These are phyloP conservation scores for Cyberlindnera japonica DNA, from an alignment of 805 yeast genomes.

Conservation along the genomic window DNA sequence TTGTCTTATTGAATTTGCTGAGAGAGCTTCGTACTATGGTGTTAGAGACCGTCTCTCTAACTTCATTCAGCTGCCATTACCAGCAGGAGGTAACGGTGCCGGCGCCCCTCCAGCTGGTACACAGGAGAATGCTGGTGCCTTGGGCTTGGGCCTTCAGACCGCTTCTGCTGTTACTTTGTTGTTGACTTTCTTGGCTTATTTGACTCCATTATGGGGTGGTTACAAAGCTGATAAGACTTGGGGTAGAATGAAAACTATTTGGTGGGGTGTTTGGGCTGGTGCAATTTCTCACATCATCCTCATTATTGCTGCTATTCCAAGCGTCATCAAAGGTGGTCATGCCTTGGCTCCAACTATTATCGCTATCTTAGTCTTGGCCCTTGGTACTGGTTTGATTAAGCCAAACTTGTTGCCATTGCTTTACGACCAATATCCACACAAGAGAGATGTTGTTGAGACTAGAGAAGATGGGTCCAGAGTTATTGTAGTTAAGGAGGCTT, in stretches of 20 bases:
- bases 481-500: slow-evolving; percentile 63
- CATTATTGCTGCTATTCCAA: slow-evolving; percentile 66
- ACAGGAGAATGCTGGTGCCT: slow-evolving; percentile 43
- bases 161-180: slow-evolving; percentile 75
- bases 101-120: slow-evolving; percentile 25
- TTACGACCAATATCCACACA: slow-evolving; percentile 69
- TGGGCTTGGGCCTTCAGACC: slow-evolving; percentile 54
- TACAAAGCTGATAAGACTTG: slow-evolving; percentile 68
- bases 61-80: slow-evolving; percentile 59
- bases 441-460: slow-evolving; percentile 54
- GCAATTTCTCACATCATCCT: slow-evolving; percentile 59
- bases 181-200: slow-evolving; percentile 79
- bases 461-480: slow-evolving; percentile 62
- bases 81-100: slow-evolving; percentile 36
- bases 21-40: slow-evolving; percentile 80
- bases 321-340: slow-evolving; percentile 42
- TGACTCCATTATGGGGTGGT: slow-evolving; percentile 77
- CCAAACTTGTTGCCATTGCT: slow-evolving; percentile 66
- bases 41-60: slow-evolving; percentile 72
- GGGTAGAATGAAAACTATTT: slow-evolving; percentile 71
- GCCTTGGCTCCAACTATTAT: slow-evolving; percentile 58
- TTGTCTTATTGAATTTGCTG: slow-evolving; percentile 71
- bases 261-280: slow-evolving; percentile 55
- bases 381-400: slow-evolving; percentile 81
- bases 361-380: slow-evolving; percentile 49